Percentiles rank a stretch among this genome's conserved stretches.
Conservation (phyloP, 2,329 filamentous ascomycete species). For the Ceratocystis diversiconidia region DNA sequence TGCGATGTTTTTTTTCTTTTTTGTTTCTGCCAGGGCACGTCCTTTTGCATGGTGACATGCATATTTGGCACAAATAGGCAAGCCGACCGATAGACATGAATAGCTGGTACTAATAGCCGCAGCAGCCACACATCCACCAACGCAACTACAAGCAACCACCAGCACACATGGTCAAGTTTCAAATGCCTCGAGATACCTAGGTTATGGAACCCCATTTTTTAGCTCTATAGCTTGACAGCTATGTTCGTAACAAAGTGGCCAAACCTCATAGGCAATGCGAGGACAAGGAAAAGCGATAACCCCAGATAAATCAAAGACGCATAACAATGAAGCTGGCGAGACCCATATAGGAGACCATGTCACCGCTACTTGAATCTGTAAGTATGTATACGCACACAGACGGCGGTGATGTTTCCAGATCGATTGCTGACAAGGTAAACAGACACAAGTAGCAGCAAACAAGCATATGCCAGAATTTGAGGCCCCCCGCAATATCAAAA, state of each 20-base stretch:
- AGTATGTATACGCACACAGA: no score
- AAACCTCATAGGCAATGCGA: no score
- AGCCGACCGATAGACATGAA: not conserved
- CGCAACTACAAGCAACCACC: not conserved
- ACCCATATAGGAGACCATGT: not conserved
- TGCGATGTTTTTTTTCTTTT: not conserved
- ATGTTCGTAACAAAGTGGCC: not conserved
- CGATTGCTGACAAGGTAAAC: not conserved
- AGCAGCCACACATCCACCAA: not conserved
- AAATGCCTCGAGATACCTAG: not conserved
- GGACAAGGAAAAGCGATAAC: not conserved
- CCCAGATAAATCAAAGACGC: not conserved
- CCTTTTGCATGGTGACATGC: not conserved
- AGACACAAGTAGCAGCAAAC: not conserved
- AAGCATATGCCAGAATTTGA: not conserved
- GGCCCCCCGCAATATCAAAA: not conserved
- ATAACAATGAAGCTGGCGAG: no score
- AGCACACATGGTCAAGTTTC: not conserved
- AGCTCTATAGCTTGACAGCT: not conserved
- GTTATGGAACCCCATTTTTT: not conserved
- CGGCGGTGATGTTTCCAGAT: not conserved
- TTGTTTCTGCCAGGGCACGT: not conserved
- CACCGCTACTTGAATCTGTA: not conserved
- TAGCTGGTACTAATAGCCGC: not conserved
- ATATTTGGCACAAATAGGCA: not conserved